These are phyloP conservation scores for Metahyphopichia silvanorum DNA, from an alignment of 805 yeast species.

Conservation along the genomic window DNA sequence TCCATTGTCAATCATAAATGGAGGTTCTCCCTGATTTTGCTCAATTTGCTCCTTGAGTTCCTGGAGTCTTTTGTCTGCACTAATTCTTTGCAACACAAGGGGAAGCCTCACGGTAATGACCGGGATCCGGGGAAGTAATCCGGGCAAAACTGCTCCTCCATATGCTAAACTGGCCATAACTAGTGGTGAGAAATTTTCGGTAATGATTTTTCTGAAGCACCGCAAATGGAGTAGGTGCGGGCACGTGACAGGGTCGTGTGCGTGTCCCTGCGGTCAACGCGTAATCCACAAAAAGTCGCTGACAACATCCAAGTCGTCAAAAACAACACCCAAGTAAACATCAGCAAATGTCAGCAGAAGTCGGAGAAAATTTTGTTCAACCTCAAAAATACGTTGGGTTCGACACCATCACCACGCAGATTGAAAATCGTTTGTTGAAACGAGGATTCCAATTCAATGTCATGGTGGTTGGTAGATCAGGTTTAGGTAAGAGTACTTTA, in stretches of 20 bases:
- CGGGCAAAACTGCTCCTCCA: constrained; percentile 1
- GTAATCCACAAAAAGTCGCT: too few species aligned
- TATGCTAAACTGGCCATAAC: neutral
- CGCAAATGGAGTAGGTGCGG: too few species aligned
- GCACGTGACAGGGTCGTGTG: too few species aligned
- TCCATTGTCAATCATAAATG: constrained; percentile 61
- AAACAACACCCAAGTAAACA: too few species aligned
- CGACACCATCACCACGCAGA: constrained; percentile 93
- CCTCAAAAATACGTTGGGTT: constrained; percentile 90
- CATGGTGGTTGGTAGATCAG: constrained; percentile 89
- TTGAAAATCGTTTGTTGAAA: constrained; percentile 86
- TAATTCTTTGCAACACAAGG: neutral
- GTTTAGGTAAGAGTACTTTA: constrained; percentile 91
- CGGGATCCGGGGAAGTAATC: constrained; percentile 11
- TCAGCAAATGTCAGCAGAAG: too few species aligned
- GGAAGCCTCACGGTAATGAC: constrained; percentile 4
- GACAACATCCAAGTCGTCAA: too few species aligned
- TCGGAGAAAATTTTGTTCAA: constrained; percentile 25
- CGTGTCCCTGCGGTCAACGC: too few species aligned
- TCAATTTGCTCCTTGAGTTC: constrained; percentile 40
- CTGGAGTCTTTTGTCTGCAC: constrained; percentile 29
- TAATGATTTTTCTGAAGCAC: too few species aligned
- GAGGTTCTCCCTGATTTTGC: constrained; percentile 26
- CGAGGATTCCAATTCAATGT: constrained; percentile 92
- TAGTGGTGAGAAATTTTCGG: too few species aligned